Percentiles rank a stretch among this genome's conserved stretches.
Evolutionary conservation across 495 filamentous ascomycete species (phyloP).

Genomic region (Annulohypoxylon nitens): DNA sequence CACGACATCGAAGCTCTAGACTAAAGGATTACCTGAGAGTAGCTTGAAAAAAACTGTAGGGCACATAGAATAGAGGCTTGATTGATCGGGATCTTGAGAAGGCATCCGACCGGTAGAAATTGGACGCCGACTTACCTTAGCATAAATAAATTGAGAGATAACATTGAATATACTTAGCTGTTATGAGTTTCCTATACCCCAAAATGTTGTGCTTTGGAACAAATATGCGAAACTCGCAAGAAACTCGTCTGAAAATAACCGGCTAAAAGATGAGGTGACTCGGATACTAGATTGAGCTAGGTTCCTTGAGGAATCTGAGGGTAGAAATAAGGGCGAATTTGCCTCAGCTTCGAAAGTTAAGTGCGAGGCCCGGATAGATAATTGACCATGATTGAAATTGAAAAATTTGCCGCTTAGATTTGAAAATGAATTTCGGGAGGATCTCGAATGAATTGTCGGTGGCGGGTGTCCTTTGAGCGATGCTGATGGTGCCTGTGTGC

Average conservation of each 20-base stretch:
- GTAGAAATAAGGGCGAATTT: not conserved
- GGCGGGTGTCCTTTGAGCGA: not conserved
- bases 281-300: no score
- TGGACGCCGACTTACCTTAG: not conserved
- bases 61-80: not conserved
- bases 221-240: not conserved
- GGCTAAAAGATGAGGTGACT: not conserved
- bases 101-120: not conserved
- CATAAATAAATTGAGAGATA: not conserved
- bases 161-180: not conserved
- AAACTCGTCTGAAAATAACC: not conserved
- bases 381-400: not conserved
- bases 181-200: not conserved
- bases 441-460: not conserved
- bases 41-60: not conserved
- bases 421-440: not conserved
- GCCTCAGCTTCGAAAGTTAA: not conserved
- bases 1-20: not conserved
- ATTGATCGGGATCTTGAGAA: not conserved
- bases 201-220: not conserved
- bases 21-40: not conserved
- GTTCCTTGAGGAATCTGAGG: not conserved
- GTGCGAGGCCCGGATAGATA: not conserved
- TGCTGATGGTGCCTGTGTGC: not conserved
- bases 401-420: not conserved